Evolutionary conservation across 108 stramenopile genomes (phyloP), one percentile per base, ranked within the genome.

Genomic region (Cyclotella cryptica): DNA sequence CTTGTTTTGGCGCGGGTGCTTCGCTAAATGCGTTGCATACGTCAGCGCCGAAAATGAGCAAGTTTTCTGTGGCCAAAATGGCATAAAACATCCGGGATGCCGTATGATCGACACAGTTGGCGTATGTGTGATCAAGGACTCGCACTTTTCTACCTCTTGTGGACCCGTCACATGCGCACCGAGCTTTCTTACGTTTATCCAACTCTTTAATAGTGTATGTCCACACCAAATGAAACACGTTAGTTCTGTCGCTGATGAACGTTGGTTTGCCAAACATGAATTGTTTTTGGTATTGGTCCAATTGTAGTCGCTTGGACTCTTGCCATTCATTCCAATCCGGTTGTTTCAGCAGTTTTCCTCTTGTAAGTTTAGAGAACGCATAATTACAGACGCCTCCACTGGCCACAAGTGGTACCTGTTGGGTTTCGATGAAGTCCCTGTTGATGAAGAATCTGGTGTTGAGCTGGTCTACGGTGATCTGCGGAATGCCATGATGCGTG

Each of bases 91-190:
- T 26, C 6, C 69, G 12, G 14, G 70, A 57, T 6, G 52, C 42
- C 1, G 70, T 71, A 24, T 69, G 51, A 40, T 69, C 62, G 9
- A 63, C 62, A 63, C 62, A 40, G 35, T 63, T 63, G 39, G 70
- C 70, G 43, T 71, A 71, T 0, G 70, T 71, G 14, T 71, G 11
- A 15, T 71, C 70, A 0, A 71, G 22, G 10, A 58, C 53, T 22
- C 52, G 52, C 0, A 45, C 68, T 18, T 54, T 18, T 10, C 68
- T 51, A 27, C 24, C 62, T 40, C 40, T 8, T 5, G 62, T 63
- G 18, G 57, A 58, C 26, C 49, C 57, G 7, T 70, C 53, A 22
- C 53, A 70, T 14, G 21, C 21, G 7, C 54, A 57, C 0, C 35
- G 69, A 19, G 69, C 42, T 39, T 53, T 41, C 57, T 59, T 58